These are phyloP conservation scores for Colletotrichum ledebouriae DNA, from an alignment of 2,329 filamentous ascomycete genomes.

Conservation along the genomic window DNA sequence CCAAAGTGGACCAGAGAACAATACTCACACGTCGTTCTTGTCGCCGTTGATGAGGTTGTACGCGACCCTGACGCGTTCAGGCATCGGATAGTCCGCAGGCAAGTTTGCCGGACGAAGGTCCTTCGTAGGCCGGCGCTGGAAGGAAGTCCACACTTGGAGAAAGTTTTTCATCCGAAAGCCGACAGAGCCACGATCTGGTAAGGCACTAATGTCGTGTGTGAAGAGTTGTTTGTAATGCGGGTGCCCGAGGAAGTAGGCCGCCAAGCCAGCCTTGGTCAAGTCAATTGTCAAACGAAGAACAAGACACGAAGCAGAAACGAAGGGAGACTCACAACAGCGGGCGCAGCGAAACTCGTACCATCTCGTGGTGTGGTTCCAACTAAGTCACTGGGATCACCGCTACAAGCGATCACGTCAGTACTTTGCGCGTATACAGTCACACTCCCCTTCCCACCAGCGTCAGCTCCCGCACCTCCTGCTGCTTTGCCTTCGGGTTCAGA, in stretches of 20 bases:
- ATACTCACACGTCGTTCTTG: background rate
- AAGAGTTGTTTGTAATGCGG: conserved; percentile 6
- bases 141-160: conserved; percentile 1
- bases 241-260: conserved; percentile 18
- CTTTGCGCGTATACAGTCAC: conserved; percentile 7
- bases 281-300: background rate
- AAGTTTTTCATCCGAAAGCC: conserved; percentile 9
- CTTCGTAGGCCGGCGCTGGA: background rate
- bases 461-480: background rate
- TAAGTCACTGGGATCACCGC: background rate
- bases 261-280: conserved; percentile 10
- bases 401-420: conserved; percentile 5
- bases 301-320: background rate
- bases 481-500: conserved; percentile 12
- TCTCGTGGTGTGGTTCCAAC: background rate
- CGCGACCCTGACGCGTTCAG: background rate
- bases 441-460: background rate
- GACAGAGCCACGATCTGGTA: background rate
- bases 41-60: conserved; percentile 11
- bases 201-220: background rate
- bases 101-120: background rate
- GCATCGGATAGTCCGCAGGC: background rate
- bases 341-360: conserved; percentile 19
- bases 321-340: conserved; percentile 7
- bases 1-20: background rate